Evolutionary conservation across 495 filamentous ascomycete species (phyloP), one percentile per base, ranked within the genome.

Genomic region (Hypoxylon lenormandii): DNA sequence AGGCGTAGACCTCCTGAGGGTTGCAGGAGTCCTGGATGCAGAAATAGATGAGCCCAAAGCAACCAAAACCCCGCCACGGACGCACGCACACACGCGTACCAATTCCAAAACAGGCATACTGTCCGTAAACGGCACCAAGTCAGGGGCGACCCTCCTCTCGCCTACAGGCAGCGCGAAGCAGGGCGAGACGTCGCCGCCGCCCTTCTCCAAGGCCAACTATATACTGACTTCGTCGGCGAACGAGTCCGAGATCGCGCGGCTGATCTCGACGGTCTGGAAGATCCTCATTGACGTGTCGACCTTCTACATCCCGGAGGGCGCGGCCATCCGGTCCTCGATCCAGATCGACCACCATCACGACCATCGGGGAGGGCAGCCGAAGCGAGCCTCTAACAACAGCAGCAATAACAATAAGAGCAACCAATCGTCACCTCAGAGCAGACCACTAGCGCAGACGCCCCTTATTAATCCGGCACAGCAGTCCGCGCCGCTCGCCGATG

Each of bases 181-280:
- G 11, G 30, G 37, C 23, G 45, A 69, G 21, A 65, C 60, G 5
- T 67, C 72, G 21, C 71, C 77, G 0, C 69, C 72, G 22, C 71
- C 77, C 0, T 77, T 80, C 36, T 73, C 77, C 4, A 78, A 78
- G 28, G 79, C 78, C n/a, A 79, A 83, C 54, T 81, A 75, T 47
- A 64, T 82, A 7, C 74, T 84, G 22, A 72, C 80, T 0, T 79
- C 79, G 10, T 64, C 72, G 15, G 81, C 81, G 8, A 74, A 72
- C 13, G 79, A 76, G 45, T 62, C 63, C 8, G 82, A 82, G 53
- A 78, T 80, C 3, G 72, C 80, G 0, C 70, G 63, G 2, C 74
- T 83, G 26, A 67, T 84, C 30, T 72, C 71, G 0, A 67, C 76
- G 4, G 78, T 84, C 11, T 79, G 80, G 72, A 73, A 79, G 42